These are phyloP conservation scores for Albugo candida DNA, from an alignment of 352 stramenopile species.

Conservation along the genomic window DNA sequence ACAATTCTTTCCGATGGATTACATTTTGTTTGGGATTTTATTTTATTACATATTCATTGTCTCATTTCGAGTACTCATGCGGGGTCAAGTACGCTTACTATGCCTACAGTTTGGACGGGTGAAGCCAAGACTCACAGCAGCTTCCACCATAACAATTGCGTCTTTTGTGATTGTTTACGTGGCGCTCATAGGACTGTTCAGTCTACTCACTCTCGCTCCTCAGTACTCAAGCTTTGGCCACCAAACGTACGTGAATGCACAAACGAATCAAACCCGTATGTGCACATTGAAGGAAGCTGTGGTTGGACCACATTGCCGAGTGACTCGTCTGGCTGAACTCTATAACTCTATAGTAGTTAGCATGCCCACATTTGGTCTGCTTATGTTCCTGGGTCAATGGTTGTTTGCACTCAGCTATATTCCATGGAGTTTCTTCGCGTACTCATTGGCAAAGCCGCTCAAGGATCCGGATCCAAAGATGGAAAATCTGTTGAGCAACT, in stretches of 20 bases:
- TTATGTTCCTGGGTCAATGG: conserved; percentile 57
- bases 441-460: conserved; percentile 43
- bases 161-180: conserved; percentile 69
- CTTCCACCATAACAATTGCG: conserved; percentile 56
- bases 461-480: conserved; percentile 44
- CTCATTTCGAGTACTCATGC: conserved; percentile 49
- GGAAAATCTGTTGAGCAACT: conserved; percentile 42
- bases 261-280: conserved; percentile 18
- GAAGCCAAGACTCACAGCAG: conserved; percentile 44
- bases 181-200: conserved; percentile 63
- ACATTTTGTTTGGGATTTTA: conserved; percentile 54
- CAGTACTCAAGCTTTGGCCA: conserved; percentile 76
- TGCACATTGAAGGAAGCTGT: conserved; percentile 48
- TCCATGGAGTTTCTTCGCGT: conserved; percentile 56
- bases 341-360: conserved; percentile 56
- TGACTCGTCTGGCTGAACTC: conserved; percentile 59
- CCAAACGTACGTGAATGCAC: conserved; percentile 32
- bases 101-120: conserved; percentile 58
- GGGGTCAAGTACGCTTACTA: conserved; percentile 55
- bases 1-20: conserved; percentile 60
- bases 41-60: conserved; percentile 67
- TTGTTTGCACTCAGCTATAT: conserved; percentile 52
- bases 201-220: conserved; percentile 52
- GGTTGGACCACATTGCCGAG: conserved; percentile 16
- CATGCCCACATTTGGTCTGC: conserved; percentile 49